Evolutionary conservation across 1,284 basidiomycete species (phyloP), one percentile per base, ranked within the genome.

Genomic region (Trametes sp.): DNA sequence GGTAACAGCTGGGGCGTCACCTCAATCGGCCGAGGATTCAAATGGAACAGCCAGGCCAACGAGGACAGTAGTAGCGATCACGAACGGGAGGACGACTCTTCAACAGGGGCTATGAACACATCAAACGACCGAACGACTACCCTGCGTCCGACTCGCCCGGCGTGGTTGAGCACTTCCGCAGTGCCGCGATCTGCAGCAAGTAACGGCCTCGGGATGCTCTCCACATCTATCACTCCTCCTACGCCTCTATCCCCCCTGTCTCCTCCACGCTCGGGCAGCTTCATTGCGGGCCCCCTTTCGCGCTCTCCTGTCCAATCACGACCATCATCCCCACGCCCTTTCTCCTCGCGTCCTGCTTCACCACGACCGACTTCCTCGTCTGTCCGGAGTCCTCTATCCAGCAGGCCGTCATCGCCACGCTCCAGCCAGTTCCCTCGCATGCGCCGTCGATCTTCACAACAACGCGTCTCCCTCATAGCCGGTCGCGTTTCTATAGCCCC

Each of bases 1-100:
- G 85, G 87, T 29, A 84, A 84, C 62, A 93, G 90, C 75, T 94
- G 90, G 88, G 88, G 88, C 5, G 90, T 94, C 67, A 93, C 91
- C 10, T 90, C 86, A 36, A 87, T 93, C 50, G 92, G 92, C 23
- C 84, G 90, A 54, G 92, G 92, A n/a, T 92, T 92, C 73, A 81
- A 90, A 75, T 93, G 91, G 89, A 81, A 81, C 46, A 77, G 80
- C 64, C 77, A 77, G 48, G 73, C 79, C 35, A 78, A 68, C 45
- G 67, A 65, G 38, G 62, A 67, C 36, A 64, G 56, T 55, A 62
- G 57, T 54, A 70, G 57, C 62, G 62, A 62, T 62, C 61, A 52
- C 57, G 61, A 67, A 29, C 28, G 54, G 13, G 54, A 61, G 21
- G 54, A 54, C 21, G 50, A 61, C 38, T 42, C 57, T 26, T 7